Evolutionary conservation across 2,329 filamentous ascomycete genomes (phyloP), one percentile per base, ranked within the genome.

Genomic region (Scytalidium lignicola): DNA sequence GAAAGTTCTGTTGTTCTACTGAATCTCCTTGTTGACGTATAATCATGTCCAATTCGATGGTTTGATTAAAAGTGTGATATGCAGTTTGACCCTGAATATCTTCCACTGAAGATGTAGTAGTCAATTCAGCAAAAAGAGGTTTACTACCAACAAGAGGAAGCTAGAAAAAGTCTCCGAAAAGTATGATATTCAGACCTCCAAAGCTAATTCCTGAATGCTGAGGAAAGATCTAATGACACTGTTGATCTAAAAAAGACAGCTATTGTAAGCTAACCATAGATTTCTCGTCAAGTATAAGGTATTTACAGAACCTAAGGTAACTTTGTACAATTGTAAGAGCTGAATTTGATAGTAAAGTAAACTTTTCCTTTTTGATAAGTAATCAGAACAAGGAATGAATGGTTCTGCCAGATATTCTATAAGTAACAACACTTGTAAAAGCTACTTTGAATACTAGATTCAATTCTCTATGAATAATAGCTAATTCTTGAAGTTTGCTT

Each of bases 141-240:
- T 42, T 18, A 12, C 21, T 26, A 23, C 4, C 20, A 42, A 53
- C 49, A 19, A 40, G 51, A 17, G 41, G 44, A 26, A 53, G 45
- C 41, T 53, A 21, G 22, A 53, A 53, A 41, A 53, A 53, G 22
- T 53, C 51, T 2, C 32, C 41, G 42, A 39, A 53, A 1, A 53
- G 23, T 29, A 50, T 39, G 19, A 51, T 18, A 26, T 53, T 46
- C n/a, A 53, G 3, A 6, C 51, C 44, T 12, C 48, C 41, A 43
- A 53, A 53, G 26, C 7, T 28, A 28, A 28, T 13, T 7, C 13
- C 26, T 28, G 26, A 28, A 28, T 13, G 13, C 26, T 28, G 7
- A 28, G 26, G 26, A 28, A 44, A n/a, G n/a, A n/a, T n/a, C n/a
- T n/a, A n/a, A n/a, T n/a, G n/a, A n/a, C n/a, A n/a, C n/a, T n/a